phyloP scores from a whole-genome alignment of 2,329 filamentous ascomycete species.

The Fusarium sp. region DNA sequence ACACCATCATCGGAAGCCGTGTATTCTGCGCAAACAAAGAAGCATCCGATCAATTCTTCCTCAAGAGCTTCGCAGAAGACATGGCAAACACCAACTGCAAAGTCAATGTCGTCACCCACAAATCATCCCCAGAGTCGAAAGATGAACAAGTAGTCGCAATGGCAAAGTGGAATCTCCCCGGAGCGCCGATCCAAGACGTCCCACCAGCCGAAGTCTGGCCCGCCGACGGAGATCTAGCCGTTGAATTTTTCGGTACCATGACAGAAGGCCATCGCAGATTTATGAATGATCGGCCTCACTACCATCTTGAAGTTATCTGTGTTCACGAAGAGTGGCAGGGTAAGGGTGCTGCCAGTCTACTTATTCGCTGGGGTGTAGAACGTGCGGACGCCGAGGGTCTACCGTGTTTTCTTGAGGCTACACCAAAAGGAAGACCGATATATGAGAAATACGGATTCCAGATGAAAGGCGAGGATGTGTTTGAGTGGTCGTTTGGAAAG shows the following conservation, averaged over 20 bases:
- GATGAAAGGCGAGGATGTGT: slow-evolving; percentile 50
- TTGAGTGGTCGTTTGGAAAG: slow-evolving; percentile 49
- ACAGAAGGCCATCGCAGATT: slow-evolving; percentile 49
- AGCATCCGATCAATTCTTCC: slow-evolving; percentile 51
- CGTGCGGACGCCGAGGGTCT: slow-evolving; percentile 57
- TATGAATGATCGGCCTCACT: slow-evolving; percentile 58
- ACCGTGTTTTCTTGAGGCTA: slow-evolving; percentile 63
- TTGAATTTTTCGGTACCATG: slow-evolving; percentile 55
- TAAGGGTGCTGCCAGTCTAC: slow-evolving; percentile 55
- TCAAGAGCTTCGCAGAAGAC: slow-evolving; percentile 50
- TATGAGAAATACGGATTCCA: slow-evolving; percentile 63
- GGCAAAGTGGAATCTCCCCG: slow-evolving; percentile 59
- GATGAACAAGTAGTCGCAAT: slow-evolving; percentile 54
- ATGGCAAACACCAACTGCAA: slow-evolving; percentile 53
- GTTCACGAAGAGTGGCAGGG: slow-evolving; percentile 58
- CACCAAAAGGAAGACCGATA: slow-evolving; percentile 57
- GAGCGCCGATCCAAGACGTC: slow-evolving; percentile 37
- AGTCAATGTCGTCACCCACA: slow-evolving; percentile 54
- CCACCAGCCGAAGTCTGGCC: slow-evolving; percentile 53
- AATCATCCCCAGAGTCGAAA: slow-evolving; percentile 38
- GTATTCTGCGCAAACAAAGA: slow-evolving; percentile 51
- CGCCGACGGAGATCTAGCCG: slow-evolving; percentile 53
- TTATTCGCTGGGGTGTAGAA: slow-evolving; percentile 61
- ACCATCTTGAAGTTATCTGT: slow-evolving; percentile 61
- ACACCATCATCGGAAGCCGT: slow-evolving; percentile 51